A percentile compares a stretch with the other conserved stretches of the same genome.
Conservation (phyloP, 257 asterid species). For the Asclepias syriaca region DNA sequence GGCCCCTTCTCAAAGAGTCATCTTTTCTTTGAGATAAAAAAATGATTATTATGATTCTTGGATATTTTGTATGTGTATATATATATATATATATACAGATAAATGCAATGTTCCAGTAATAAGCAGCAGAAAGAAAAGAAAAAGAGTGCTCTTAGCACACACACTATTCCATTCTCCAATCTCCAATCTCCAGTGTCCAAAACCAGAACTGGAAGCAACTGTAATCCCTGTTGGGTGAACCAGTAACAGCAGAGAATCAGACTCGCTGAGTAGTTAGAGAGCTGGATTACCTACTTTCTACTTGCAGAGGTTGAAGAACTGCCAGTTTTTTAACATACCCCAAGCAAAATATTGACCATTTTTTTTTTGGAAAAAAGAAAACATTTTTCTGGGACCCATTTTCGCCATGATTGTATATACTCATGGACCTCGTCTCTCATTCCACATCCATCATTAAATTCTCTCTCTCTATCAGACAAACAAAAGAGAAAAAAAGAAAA, state of each 20-base stretch:
- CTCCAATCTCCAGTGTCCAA: not conserved
- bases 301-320: slow-evolving; percentile 2
- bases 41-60: not conserved
- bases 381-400: slow-evolving; percentile 6
- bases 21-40: not conserved
- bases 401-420: slow-evolving; percentile 1
- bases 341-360: not conserved
- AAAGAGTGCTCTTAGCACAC: no score
- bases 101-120: not conserved
- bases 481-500: not conserved
- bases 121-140: no score
- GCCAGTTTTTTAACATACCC: not conserved
- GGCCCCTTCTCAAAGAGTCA: not conserved
- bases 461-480: not conserved
- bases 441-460: not conserved
- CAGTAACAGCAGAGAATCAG: not conserved
- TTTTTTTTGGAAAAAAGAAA: not conserved
- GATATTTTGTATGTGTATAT: not conserved
- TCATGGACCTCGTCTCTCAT: not conserved
- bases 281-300: slow-evolving; percentile 2
- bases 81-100: not conserved
- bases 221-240: not conserved
- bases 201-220: not conserved
- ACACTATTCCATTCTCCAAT: not conserved
- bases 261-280: not conserved